These are phyloP conservation scores for Plasmodium berghei DNA, from an alignment of 169 alveolate species.

Conservation along the genomic window DNA sequence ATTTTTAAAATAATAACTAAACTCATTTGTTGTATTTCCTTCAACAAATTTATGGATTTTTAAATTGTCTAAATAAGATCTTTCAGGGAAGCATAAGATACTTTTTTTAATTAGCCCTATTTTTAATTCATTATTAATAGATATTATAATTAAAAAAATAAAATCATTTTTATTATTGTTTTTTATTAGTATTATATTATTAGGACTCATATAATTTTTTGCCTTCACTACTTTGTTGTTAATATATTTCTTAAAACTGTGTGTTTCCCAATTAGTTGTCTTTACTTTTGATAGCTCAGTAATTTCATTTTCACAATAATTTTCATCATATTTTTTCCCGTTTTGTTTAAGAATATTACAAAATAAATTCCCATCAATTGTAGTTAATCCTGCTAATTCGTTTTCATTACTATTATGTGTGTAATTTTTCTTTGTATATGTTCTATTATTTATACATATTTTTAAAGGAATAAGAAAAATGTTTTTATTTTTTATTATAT, in stretches of 20 bases:
- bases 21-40: background rate
- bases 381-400: no score
- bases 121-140: slow-evolving; percentile 12
- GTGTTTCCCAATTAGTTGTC: no score
- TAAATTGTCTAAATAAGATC: background rate
- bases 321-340: no score
- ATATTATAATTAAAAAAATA: slow-evolving; percentile 29
- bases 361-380: no score
- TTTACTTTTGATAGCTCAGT: no score
- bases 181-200: slow-evolving; percentile 42
- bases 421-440: no score
- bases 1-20: slow-evolving; percentile 24
- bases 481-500: slow-evolving; percentile 7
- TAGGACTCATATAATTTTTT: slow-evolving; percentile 8
- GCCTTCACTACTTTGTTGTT: slow-evolving; percentile 17
- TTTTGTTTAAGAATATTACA: no score
- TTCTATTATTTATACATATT: background rate
- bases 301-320: no score
- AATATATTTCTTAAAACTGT: no score
- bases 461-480: slow-evolving; percentile 10
- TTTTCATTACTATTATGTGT: no score
- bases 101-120: slow-evolving; percentile 13
- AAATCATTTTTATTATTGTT: slow-evolving; percentile 6
- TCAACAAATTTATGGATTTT: slow-evolving; percentile 26
- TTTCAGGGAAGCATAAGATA: background rate